A percentile compares a stretch with the other conserved stretches of the same genome.
Conservation (phyloP, 2,329 filamentous ascomycete genomes). For the Zasmidium cellare region DNA sequence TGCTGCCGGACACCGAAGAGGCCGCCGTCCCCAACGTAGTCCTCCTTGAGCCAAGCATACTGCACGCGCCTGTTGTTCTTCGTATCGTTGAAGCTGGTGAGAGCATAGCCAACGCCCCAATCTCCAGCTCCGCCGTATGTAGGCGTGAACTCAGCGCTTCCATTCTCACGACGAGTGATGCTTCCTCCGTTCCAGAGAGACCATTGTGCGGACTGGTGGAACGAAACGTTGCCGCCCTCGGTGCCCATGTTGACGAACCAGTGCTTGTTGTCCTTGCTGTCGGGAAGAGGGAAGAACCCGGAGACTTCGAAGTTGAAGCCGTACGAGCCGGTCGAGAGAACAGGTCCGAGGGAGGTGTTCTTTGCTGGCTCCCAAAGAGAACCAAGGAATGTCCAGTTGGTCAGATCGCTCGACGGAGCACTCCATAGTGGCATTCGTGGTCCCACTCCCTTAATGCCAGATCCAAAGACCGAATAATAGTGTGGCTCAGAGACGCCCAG, state of each 20-base stretch:
- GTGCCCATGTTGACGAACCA: constrained; percentile 44
- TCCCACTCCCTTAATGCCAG: constrained; percentile 49
- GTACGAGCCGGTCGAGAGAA: constrained; percentile 46
- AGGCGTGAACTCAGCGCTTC: constrained; percentile 46
- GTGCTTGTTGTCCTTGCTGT: constrained; percentile 45
- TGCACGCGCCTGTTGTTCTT: constrained; percentile 51
- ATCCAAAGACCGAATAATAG: constrained; percentile 48
- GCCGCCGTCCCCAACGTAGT: constrained; percentile 38
- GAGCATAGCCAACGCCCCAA: constrained; percentile 47
- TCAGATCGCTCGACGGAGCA: constrained; percentile 45
- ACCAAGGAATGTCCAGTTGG: constrained; percentile 49
- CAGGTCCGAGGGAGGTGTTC: constrained; percentile 44
- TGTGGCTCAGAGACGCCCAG: constrained; percentile 44
- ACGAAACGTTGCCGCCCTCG: constrained; percentile 47
- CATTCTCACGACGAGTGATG: constrained; percentile 44
- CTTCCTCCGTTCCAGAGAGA: constrained; percentile 49
- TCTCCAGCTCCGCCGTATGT: constrained; percentile 46
- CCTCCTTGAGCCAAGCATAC: constrained; percentile 50
- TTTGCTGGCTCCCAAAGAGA: constrained; percentile 46
- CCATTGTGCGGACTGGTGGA: constrained; percentile 43
- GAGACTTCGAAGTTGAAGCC: constrained; percentile 52
- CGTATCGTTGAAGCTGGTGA: constrained; percentile 50
- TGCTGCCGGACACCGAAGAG: constrained; percentile 43
- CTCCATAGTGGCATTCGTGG: constrained; percentile 50
- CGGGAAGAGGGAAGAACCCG: constrained; percentile 47